Base-by-base conservation (phyloP, 1,139 yeast species). In the Blastobotrys buckinghamii region DNA sequence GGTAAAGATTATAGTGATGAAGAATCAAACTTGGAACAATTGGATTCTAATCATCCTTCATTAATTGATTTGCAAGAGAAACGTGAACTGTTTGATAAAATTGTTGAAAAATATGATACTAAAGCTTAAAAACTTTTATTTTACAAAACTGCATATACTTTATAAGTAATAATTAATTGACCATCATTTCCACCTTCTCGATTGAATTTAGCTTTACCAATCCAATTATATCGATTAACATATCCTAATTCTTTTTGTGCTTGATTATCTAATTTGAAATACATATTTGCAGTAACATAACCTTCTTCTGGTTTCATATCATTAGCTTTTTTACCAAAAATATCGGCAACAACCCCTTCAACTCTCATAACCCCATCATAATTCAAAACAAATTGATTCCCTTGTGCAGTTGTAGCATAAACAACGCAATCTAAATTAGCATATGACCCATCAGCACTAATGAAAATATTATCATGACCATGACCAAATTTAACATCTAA, bases 31-130 rank as follows among this genome's bases (percentile, higher is more conserved):
- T 72, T 81, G 55, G 66, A 66, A 49, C 58, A 60, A 45, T 61
- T 70, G 29, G 75, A 74, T 45, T 72, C 76, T 44, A 70, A 73
- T 30, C 86, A 82, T 59, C 77, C 76, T 40, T 69, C 72, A 42
- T 64, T 81, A 55, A 59, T 61, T 13, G 88, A 81, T 54, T 66
- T 72, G 54, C 66, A 72, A 49, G 79, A 73, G 42, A 82, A 82
- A 69, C 70, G 70, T 54, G 68, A 66, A 42, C 66, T 75, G 55
- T 83, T 84, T 59, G 81, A 79, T 58, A 76, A 73, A 39, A 72
- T 82, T 34, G 16, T 44, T 37, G 69, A 66, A 20, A 81, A 80
- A 64, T 83, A 81, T 17, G 4, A 32, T 3, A 22, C 32, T 6
- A 6, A 29, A 29, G 3, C 9, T 5, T 32, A 15, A 5, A 5